Percentiles rank a stretch among this genome's conserved stretches.
Evolutionary conservation across 2,329 filamentous ascomycete genomes (phyloP).

Genomic region (Claviceps pusilla): DNA sequence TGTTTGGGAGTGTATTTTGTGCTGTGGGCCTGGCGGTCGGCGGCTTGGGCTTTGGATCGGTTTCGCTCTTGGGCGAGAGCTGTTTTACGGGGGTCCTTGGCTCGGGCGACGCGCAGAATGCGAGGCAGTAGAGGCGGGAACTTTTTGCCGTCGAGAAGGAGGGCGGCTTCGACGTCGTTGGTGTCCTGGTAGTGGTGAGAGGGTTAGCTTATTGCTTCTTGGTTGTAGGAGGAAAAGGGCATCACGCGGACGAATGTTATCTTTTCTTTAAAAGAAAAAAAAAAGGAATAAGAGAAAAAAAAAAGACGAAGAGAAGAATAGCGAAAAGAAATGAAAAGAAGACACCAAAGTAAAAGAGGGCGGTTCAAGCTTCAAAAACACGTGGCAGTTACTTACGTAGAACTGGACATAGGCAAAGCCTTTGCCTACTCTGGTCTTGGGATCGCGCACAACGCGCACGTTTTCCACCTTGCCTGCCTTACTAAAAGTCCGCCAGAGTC

Average conservation of each 20-base stretch:
- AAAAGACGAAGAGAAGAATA: background rate
- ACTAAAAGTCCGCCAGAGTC: slow-evolving; percentile 69
- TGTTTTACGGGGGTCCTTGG: slow-evolving; percentile 57
- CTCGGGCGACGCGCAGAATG: slow-evolving; percentile 69
- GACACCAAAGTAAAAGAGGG: too few relatives aligned
- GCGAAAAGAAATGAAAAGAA: too few relatives aligned
- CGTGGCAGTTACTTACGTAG: slow-evolving; percentile 32
- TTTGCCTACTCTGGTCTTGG: slow-evolving; percentile 84
- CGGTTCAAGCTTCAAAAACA: background rate
- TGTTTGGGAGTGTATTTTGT: slow-evolving; percentile 54
- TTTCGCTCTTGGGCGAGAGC: slow-evolving; percentile 27
- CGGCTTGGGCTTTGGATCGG: slow-evolving; percentile 18
- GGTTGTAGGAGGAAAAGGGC: too few relatives aligned
- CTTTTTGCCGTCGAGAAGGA: slow-evolving; percentile 78
- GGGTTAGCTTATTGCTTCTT: background rate
- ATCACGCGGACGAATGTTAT: too few relatives aligned
- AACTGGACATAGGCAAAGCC: slow-evolving; percentile 98
- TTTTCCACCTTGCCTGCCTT: slow-evolving; percentile 73
- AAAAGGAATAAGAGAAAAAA: background rate
- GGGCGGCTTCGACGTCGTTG: slow-evolving; percentile 79
- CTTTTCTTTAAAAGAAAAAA: background rate
- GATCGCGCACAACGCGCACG: slow-evolving; percentile 80
- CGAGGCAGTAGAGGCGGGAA: slow-evolving; percentile 91
- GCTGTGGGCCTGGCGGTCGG: slow-evolving; percentile 24
- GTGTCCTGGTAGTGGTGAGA: slow-evolving; percentile 38